Conservation (phyloP, 495 filamentous ascomycete genomes). For the Bacidia gigantensis region DNA sequence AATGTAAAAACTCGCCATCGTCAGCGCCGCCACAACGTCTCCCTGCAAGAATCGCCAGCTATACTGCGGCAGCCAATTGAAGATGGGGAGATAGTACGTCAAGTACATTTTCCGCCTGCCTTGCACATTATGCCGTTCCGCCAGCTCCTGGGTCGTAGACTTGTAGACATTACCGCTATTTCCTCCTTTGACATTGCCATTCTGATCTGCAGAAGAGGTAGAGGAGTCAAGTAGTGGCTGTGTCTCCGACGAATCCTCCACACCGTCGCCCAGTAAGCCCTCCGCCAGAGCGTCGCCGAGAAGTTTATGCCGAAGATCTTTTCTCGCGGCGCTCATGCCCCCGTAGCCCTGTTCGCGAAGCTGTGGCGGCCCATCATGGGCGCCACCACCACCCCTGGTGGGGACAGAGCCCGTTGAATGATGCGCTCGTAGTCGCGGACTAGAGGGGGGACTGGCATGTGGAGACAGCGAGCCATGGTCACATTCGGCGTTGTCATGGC, state of each 20-base stretch:
- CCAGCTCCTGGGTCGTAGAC: constrained; percentile 46
- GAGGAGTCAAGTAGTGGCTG: neutral
- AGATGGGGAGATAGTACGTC: constrained; percentile 82
- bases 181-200: constrained; percentile 14
- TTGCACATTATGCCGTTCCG: constrained; percentile 44
- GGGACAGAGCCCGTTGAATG: neutral
- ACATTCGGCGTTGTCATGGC: constrained; percentile 12
- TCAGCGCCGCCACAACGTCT: constrained; percentile 74
- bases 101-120: constrained; percentile 57
- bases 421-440: neutral
- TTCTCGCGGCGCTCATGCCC: neutral
- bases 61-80: constrained; percentile 83
- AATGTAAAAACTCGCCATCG: constrained; percentile 92
- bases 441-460: constrained; percentile 1
- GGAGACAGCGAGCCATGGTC: constrained; percentile 8
- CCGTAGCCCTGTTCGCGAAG: neutral
- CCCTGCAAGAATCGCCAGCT: constrained; percentile 65
- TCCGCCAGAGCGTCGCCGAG: constrained; percentile 28
- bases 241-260: neutral
- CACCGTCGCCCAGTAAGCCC: constrained; percentile 23
- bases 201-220: neutral
- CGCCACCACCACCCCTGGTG: neutral
- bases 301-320: constrained; percentile 17
- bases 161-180: constrained; percentile 24
- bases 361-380: constrained; percentile 2